These are phyloP conservation scores for Talaromyces sp. DNA, from an alignment of 2,329 filamentous ascomycete species.

Conservation along the genomic window DNA sequence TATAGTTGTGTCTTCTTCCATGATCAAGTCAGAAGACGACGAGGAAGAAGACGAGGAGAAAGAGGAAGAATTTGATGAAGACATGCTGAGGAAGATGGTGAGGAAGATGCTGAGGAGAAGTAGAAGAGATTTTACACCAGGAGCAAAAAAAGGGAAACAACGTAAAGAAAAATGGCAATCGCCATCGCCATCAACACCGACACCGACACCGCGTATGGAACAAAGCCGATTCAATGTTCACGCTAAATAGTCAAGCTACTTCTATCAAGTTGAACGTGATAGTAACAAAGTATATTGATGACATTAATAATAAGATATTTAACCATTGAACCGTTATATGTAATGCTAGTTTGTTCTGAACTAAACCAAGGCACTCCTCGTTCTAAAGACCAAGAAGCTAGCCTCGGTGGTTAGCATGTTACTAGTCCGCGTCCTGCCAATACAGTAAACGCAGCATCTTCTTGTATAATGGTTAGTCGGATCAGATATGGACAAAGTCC, in stretches of 20 bases:
- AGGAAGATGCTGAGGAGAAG: not conserved
- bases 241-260: not conserved
- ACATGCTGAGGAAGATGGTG: no score
- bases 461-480: not conserved
- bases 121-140: not conserved
- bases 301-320: not conserved
- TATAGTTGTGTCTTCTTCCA: no score
- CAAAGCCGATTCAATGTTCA: not conserved
- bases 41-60: no score
- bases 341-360: not conserved
- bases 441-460: not conserved
- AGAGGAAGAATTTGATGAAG: no score
- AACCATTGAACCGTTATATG: not conserved
- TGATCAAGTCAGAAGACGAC: no score
- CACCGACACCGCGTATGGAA: not conserved
- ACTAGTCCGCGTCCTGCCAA: not conserved
- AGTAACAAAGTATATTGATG: not conserved
- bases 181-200: no score
- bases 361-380: not conserved
- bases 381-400: not conserved
- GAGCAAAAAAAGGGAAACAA: no score
- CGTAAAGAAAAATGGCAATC: no score
- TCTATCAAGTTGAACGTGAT: not conserved
- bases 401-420: not conserved
- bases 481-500: conserved; percentile 47